These are phyloP conservation scores for Penicillium janthinellum DNA, from an alignment of 2,329 filamentous ascomycete genomes.

Conservation along the genomic window DNA sequence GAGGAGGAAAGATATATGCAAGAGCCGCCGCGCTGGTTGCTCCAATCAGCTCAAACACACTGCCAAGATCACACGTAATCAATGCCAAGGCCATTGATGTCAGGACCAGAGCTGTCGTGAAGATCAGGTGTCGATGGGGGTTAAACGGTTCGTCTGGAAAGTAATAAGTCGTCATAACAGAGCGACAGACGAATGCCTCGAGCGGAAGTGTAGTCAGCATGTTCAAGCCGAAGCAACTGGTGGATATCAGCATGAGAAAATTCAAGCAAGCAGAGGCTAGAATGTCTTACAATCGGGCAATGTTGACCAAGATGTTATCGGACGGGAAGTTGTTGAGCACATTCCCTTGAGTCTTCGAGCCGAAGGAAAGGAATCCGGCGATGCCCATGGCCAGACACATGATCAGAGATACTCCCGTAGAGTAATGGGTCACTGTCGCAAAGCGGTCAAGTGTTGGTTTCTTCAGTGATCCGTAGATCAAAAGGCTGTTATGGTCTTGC, in stretches of 20 bases:
- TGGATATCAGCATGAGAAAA: constrained; percentile 22
- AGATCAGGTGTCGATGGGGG: constrained; percentile 79
- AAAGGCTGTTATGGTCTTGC: constrained; percentile 85
- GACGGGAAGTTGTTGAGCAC: constrained; percentile 96
- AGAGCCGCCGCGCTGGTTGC: constrained; percentile 92
- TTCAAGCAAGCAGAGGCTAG: neutral
- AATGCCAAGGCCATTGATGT: constrained; percentile 75
- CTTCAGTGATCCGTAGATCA: constrained; percentile 94
- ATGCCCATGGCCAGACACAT: constrained; percentile 88
- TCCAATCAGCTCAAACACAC: constrained; percentile 94
- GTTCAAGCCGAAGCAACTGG: constrained; percentile 86
- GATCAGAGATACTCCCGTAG: constrained; percentile 84
- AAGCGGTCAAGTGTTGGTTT: constrained; percentile 97
- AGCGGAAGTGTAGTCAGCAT: constrained; percentile 97
- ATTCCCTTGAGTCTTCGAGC: constrained; percentile 88
- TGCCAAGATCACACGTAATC: constrained; percentile 87
- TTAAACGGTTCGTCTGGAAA: constrained; percentile 74
- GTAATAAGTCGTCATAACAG: constrained; percentile 90
- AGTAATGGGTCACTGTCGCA: constrained; percentile 88
- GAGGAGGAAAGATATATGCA: constrained; percentile 90
- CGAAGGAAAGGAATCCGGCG: constrained; percentile 88
- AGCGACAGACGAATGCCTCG: constrained; percentile 95
- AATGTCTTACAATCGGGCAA: constrained; percentile 70
- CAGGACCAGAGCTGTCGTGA: constrained; percentile 81
- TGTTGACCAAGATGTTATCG: constrained; percentile 89